These are phyloP conservation scores for Pseudopithomyces chartarum DNA, from an alignment of 2,329 filamentous ascomycete genomes.

Conservation along the genomic window DNA sequence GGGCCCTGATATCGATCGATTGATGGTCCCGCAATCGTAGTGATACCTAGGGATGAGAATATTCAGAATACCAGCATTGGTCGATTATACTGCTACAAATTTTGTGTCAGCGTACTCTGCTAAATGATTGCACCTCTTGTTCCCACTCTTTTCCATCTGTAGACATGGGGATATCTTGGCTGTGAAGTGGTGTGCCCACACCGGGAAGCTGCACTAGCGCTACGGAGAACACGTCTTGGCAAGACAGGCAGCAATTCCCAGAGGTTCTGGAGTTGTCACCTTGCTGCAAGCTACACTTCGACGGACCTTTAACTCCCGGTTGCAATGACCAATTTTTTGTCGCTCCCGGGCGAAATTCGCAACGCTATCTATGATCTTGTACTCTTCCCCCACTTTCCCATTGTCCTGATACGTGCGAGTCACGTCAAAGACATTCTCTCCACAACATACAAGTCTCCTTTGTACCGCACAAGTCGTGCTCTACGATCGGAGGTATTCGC, in stretches of 20 bases:
- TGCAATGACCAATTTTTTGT: conserved; percentile 12
- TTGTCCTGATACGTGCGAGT: conserved; percentile 8
- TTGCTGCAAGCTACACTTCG: too few relatives aligned
- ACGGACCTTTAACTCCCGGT: too few relatives aligned
- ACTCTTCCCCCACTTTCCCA: conserved; percentile 15
- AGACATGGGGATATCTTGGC: neutral
- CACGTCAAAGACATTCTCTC: conserved; percentile 13
- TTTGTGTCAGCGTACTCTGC: neutral
- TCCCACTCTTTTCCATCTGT: too few relatives aligned
- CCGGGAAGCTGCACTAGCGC: too few relatives aligned
- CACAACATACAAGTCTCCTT: conserved; percentile 12
- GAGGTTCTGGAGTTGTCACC: too few relatives aligned
- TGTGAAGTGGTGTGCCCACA: too few relatives aligned
- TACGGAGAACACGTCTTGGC: too few relatives aligned
- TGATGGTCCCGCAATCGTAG: conserved; percentile 58
- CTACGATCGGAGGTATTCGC: conserved; percentile 28
- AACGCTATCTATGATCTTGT: conserved; percentile 23
- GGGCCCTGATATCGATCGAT: conserved; percentile 60
- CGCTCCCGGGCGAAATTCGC: conserved; percentile 30
- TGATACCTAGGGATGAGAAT: too few relatives aligned
- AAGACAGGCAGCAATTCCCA: too few relatives aligned
- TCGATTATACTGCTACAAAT: neutral
- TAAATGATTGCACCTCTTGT: neutral
- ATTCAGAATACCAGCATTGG: too few relatives aligned
- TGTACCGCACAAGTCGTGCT: conserved; percentile 26